Base-by-base conservation (phyloP, 2,329 filamentous ascomycete genomes). In the Claviceps digitariae region DNA sequence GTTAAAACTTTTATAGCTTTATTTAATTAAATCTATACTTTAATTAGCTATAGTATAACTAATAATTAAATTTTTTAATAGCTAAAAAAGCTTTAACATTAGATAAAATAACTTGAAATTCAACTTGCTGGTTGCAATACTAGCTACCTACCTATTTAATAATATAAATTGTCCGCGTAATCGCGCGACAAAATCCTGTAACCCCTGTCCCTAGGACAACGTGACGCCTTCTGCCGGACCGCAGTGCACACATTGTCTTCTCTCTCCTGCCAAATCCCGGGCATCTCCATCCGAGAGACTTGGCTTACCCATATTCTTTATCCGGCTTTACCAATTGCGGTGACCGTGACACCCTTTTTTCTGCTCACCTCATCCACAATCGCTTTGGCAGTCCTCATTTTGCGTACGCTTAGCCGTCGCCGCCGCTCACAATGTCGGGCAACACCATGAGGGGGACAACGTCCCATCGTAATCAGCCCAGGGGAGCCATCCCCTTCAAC, bases 401-500 rank as follows among this genome's bases (percentile, higher is more conserved):
- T 17, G 27, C 29, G 20, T 29, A 45, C 23, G 23, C 50, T 48
- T 25, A 17, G 23, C 45, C 29, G 36, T 48, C 36, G 10, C 21
- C 41, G 20, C 27, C 31, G 13, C 56, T 57, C 61, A 61, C 66
- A 65, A 79, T 80, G 76, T 79, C 77, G 56, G 73, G 72, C 64
- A 76, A 75, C 64, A 87, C 84, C 55, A 75, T 84, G 69, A 78
- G 85, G 73, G 82, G 83, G 61, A 87, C 84, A 57, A 84, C 85
- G 61, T 44, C 43, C 43, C 85, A 66, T 66, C 77, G 80, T 58
- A 72, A 70, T 59, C 73, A 84, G 69, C 69, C 71, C 60, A 77
- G 83, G 62, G 79, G 77, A 59, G 72, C 70, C 60, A 72, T 80
- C 57, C 78, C 79, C 58, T 84, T 83, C 67, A 69, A 69, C 67